phyloP scores from a whole-genome alignment of 2,329 filamentous ascomycete species.

The Cadophora sp. region DNA sequence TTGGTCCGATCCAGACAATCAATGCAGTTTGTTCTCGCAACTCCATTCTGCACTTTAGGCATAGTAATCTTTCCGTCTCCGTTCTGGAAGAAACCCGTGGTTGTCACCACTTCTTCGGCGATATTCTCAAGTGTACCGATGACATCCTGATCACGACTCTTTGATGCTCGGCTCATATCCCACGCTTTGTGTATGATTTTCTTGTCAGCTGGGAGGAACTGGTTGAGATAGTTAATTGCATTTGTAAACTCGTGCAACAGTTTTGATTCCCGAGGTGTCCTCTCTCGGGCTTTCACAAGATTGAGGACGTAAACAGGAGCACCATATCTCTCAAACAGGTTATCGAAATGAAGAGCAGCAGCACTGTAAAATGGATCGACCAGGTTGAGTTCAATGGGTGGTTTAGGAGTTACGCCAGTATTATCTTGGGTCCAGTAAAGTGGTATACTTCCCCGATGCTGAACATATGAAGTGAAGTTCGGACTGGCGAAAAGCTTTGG shows the following conservation, averaged over 20 bases:
- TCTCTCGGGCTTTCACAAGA: conserved; percentile 86
- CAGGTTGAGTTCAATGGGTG: conserved; percentile 94
- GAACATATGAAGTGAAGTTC: conserved; percentile 93
- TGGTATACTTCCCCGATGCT: conserved; percentile 95
- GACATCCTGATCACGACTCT: conserved; percentile 90
- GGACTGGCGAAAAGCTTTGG: conserved; percentile 86
- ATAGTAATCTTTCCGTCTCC: conserved; percentile 73
- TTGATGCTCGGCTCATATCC: conserved; percentile 97
- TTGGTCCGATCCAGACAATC: conserved; percentile 98
- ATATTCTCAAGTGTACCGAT: conserved; percentile 91
- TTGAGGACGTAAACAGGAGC: conserved; percentile 92
- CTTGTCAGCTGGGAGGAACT: conserved; percentile 83
- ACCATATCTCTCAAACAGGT: conserved; percentile 92
- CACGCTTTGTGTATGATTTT: conserved; percentile 94
- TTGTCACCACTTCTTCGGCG: conserved; percentile 82
- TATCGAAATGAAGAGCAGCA: conserved; percentile 92
- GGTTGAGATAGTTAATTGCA: conserved; percentile 90
- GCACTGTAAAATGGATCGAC: conserved; percentile 95
- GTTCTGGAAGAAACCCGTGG: conserved; percentile 95
- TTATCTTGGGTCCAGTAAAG: conserved; percentile 98
- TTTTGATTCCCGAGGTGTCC: conserved; percentile 90
- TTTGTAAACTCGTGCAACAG: conserved; percentile 85
- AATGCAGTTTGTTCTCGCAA: conserved; percentile 96
- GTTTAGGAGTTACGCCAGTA: conserved; percentile 93
- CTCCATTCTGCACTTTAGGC: conserved; percentile 82